Base-by-base conservation (phyloP, 2,329 filamentous ascomycete species). In the Aspergillus pseudotamarii region DNA sequence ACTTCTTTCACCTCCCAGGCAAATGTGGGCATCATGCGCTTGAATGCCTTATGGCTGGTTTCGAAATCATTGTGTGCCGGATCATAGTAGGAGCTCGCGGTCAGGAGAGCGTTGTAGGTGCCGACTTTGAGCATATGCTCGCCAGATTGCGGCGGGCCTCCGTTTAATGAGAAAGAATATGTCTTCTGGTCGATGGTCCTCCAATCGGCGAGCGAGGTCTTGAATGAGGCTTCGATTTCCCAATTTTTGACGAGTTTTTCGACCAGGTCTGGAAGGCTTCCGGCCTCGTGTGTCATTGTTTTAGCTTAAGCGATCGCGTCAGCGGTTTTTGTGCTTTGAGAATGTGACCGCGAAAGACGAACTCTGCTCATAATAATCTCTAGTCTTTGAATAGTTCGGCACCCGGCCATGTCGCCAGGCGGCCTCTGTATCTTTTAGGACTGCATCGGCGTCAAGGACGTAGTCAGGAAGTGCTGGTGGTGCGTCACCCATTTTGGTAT, bases 241-340 rank as follows among this genome's bases (percentile, higher is more conserved):
- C 88, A 91, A 74, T 91, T 91, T 79, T 91, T 90, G 72, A 91
- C 88, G 1, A 91, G 83, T 71, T 90, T 91, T 73, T 90, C 85
- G 45, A 91, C 88, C 5, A 91, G 82, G 56, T 83, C 77, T 16
- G 85, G 83, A 3, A 91, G 83, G 61, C 84, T 87, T 41, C 81
- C 82, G 4, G 86, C 79, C 53, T 77, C 75, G 73, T 90, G 88
- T 69, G 76, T 82, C 75, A 79, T 82, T 41, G 77, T 80, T 74
- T 88, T 89, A 59, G 85, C 88, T 90, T 70, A 6, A 45, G 53
- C 14, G 1, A 10, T 4, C 14, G 12, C 28, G 32, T 60, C 54
- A 55, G 48, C 12, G 21, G 9, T 21, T 41, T 48, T 9, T 46
- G 23, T n/a, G 34, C 8, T 19, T 21, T 8, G 4, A 11, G 38